Percentiles rank a stretch among this genome's conserved stretches.
phyloP scores from a whole-genome alignment of 139 green algal genomes.

The Diplosphaera chodatii region DNA sequence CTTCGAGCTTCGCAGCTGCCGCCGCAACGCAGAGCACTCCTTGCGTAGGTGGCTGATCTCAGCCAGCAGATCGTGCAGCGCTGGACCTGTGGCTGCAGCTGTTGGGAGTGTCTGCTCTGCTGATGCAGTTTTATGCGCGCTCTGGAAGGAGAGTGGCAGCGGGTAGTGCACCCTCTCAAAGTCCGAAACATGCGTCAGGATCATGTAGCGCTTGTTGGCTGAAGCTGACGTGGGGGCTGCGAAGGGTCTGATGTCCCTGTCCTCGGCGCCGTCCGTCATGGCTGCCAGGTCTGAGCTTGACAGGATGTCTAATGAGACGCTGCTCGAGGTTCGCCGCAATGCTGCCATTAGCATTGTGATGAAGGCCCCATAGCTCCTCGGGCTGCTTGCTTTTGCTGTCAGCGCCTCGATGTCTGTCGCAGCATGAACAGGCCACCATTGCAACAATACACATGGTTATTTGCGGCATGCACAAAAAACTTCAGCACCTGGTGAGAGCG shows the following conservation, averaged over 20 bases:
- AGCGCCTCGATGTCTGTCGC: conserved; percentile 91
- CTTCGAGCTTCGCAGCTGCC: conserved; percentile 15
- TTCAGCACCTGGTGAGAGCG: too few relatives aligned
- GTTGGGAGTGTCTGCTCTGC: conserved; percentile 48
- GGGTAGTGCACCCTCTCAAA: conserved; percentile 91
- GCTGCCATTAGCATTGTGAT: conserved; percentile 76
- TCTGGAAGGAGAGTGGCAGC: conserved; percentile 69
- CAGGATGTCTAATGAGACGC: conserved; percentile 82
- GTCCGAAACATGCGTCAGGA: conserved; percentile 84
- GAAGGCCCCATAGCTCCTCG: conserved; percentile 54
- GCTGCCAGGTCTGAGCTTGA: conserved; percentile 76
- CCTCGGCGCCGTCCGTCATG: conserved; percentile 50
- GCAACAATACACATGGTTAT: too few relatives aligned
- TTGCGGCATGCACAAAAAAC: too few relatives aligned
- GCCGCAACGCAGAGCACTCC: conserved; percentile 49
- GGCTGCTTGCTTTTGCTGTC: conserved; percentile 61
- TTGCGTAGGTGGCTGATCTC: conserved; percentile 52
- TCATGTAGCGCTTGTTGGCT: conserved; percentile 86
- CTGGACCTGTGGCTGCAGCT: conserved; percentile 24
- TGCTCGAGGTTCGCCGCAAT: conserved; percentile 61
- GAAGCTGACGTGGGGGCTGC: conserved; percentile 7
- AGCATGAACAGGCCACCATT: too few relatives aligned
- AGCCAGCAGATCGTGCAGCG: conserved; percentile 1
- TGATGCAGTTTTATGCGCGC: conserved; percentile 58
- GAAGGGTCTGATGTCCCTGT: background rate